These are phyloP conservation scores for Teunomyces funiuensis DNA, from an alignment of 805 yeast species.

Conservation along the genomic window DNA sequence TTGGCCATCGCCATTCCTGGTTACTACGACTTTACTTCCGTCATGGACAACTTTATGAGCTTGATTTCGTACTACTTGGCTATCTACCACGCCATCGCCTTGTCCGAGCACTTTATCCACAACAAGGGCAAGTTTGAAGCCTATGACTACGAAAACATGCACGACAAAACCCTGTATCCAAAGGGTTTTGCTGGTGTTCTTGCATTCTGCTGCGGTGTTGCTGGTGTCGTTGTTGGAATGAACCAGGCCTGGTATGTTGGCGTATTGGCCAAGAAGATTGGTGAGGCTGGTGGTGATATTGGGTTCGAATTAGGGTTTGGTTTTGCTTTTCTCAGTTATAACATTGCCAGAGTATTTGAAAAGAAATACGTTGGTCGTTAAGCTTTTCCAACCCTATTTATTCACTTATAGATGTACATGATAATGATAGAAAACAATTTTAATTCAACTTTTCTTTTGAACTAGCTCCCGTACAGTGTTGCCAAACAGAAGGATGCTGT, in stretches of 20 bases:
- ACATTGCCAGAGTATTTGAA: constrained; percentile 62
- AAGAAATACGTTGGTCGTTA: constrained; percentile 58
- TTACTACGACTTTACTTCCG: constrained; percentile 66
- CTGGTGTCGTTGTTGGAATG: constrained; percentile 88
- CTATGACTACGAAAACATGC: constrained; percentile 64
- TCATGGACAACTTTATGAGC: constrained; percentile 87
- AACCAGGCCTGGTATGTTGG: constrained; percentile 82
- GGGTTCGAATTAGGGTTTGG: constrained; percentile 77
- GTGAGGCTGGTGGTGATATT: constrained; percentile 75
- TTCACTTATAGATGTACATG: constrained; percentile 5
- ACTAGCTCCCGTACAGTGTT: constrained; percentile 1
- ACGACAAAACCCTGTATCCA: constrained; percentile 60
- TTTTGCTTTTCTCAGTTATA: constrained; percentile 64
- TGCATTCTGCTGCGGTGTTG: constrained; percentile 80
- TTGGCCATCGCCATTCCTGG: constrained; percentile 90
- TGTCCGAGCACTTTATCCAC: constrained; percentile 84
- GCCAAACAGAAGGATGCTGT: constrained; percentile 17
- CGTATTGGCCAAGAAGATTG: constrained; percentile 60
- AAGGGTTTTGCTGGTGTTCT: constrained; percentile 74
- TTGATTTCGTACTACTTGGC: constrained; percentile 89
- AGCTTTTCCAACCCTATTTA: constrained; percentile 1
- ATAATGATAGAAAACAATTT: constrained; percentile 3
- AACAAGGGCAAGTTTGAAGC: constrained; percentile 57
- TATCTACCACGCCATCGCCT: constrained; percentile 70
- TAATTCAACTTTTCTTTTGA: background rate